phyloP scores from a whole-genome alignment of 345 rosid genomes.

The Carallia brachiata region DNA sequence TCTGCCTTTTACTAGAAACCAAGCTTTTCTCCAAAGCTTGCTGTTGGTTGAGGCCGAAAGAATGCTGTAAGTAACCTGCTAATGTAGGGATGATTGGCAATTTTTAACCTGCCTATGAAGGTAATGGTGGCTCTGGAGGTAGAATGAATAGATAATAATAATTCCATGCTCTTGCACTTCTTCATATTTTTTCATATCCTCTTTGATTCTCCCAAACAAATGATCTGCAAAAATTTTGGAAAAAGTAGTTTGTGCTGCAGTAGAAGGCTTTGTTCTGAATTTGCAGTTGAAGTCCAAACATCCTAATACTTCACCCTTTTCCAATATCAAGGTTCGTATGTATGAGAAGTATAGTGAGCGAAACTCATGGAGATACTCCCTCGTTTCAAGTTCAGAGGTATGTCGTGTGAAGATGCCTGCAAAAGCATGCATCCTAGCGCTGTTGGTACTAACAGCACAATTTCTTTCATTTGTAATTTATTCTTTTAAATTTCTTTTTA shows the following conservation, averaged over 20 bases:
- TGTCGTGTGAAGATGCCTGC: conserved; percentile 7
- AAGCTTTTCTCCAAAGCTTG: too few species aligned
- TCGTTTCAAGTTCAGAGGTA: conserved; percentile 83
- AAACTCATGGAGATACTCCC: conserved; percentile 68
- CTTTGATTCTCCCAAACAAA: neutral
- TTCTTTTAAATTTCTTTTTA: conserved; percentile 11
- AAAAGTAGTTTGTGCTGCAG: neutral
- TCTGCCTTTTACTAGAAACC: neutral
- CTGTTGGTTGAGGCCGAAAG: too few species aligned
- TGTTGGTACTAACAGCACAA: conserved; percentile 1
- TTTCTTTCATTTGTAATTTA: conserved; percentile 1
- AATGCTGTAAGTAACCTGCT: too few species aligned
- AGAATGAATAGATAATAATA: too few species aligned
- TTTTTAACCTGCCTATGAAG: neutral
- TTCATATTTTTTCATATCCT: neutral
- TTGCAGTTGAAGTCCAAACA: conserved; percentile 4
- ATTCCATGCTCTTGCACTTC: too few species aligned
- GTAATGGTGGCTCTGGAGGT: neutral
- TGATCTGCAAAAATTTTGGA: neutral
- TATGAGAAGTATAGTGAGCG: conserved; percentile 83
- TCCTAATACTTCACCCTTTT: conserved; percentile 19
- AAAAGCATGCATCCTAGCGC: conserved; percentile 8
- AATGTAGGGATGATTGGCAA: too few species aligned
- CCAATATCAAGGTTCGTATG: conserved; percentile 61
- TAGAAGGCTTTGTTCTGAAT: neutral